Base-by-base conservation (phyloP, 2,329 filamentous ascomycete species). In the Xylogone sp. region DNA sequence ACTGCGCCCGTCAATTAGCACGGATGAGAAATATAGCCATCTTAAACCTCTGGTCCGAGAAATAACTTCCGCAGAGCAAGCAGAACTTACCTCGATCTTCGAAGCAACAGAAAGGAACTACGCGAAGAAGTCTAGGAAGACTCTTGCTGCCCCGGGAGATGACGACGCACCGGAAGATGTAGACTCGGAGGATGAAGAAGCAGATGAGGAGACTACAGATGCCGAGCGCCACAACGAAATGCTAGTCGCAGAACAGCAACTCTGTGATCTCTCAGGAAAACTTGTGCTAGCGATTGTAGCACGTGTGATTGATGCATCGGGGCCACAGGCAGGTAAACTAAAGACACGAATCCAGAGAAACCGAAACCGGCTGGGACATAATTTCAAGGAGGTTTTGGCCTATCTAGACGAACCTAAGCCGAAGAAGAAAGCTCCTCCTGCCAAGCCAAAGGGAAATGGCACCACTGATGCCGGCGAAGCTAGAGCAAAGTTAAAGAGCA, bases 261-360 rank as follows among this genome's bases (percentile, higher is more conserved):
- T 97, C 1, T 97, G 93, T 69, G 87, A 93, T 61, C 76, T 97
- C 21, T 86, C 92, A 0, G 87, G 84, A 56, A 95, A 94, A 66
- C 82, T 96, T 43, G 88, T 97, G 34, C 80, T 96, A 42, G 87
- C 86, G 12, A 84, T 96, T 20, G 75, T 88, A 9, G 89, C 85
- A 19, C 84, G 83, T 49, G 83, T 91, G 42, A 75, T 97, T 47
- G 90, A 95, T 64, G 72, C 76, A 42, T 75, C 73, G 1, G 83
- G 81, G 6, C 71, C 78, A 10, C 72, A 81, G 24, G 78, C 78
- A 8, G 84, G 82, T 24, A 82, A 81, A 64, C 77, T 96, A 31
- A 81, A 82, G 56, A 81, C 83, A 61, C 80, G 91, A 19, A 75
- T 99, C 20, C 77, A 87, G 61, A 79, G 89, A 58, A 97, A 99